Conservation (phyloP, 1,284 basidiomycete genomes). For the Coniophora puteana region DNA sequence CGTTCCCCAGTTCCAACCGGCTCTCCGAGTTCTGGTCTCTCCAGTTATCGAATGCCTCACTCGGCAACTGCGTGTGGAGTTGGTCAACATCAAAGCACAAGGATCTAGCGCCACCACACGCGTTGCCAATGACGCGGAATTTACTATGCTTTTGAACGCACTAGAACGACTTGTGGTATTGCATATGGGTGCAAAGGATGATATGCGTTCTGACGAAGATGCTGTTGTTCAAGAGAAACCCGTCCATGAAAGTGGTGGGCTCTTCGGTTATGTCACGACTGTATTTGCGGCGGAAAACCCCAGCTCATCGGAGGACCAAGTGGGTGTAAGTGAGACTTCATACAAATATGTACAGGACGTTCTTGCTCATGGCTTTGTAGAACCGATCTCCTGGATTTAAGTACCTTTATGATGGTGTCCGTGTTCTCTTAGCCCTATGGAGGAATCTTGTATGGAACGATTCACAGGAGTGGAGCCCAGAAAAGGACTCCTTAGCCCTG, state of each 20-base stretch:
- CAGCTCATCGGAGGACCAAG: constrained; percentile 47
- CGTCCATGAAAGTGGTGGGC: constrained; percentile 51
- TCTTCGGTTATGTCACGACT: constrained; percentile 79
- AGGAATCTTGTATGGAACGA: constrained; percentile 50
- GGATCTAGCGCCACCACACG: constrained; percentile 38
- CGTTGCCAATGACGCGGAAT: constrained; percentile 75
- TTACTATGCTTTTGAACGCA: constrained; percentile 79
- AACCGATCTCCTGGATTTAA: constrained; percentile 66
- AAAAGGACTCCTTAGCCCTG: constrained; percentile 62
- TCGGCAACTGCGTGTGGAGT: constrained; percentile 59
- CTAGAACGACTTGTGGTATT: constrained; percentile 77
- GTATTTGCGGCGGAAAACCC: constrained; percentile 68
- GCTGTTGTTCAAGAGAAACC: constrained; percentile 47
- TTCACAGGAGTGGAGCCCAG: constrained; percentile 43
- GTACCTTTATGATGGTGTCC: constrained; percentile 68
- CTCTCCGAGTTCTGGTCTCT: constrained; percentile 63
- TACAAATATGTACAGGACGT: constrained; percentile 2
- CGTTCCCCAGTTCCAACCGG: constrained; percentile 76
- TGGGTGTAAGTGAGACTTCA: constrained; percentile 41
- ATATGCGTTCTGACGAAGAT: constrained; percentile 60
- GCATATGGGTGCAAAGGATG: constrained; percentile 48
- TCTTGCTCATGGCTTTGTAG: constrained; percentile 33
- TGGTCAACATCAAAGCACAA: constrained; percentile 51
- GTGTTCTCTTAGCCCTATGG: constrained; percentile 70
- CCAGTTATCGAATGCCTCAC: constrained; percentile 83